Conservation (phyloP, 2,329 filamentous ascomycete species). For the Parascedosporium putredinis region DNA sequence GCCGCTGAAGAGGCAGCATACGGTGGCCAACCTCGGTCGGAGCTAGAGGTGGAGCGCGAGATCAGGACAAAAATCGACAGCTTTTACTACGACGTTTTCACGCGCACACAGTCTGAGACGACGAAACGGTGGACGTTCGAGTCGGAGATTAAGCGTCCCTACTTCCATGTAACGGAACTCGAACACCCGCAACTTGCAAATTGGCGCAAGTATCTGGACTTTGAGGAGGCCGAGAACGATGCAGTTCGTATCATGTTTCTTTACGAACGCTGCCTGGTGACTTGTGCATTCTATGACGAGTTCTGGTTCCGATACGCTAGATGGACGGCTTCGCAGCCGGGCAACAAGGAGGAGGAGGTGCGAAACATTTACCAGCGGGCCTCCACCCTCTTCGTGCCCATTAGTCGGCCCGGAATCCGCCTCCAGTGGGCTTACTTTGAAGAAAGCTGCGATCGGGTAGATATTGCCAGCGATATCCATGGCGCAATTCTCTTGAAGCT, state of each 20-base stretch:
- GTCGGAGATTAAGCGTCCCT: conserved; percentile 86
- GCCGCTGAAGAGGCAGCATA: conserved; percentile 50
- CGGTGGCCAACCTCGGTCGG: conserved; percentile 46
- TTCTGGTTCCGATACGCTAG: conserved; percentile 96
- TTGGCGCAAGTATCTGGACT: conserved; percentile 95
- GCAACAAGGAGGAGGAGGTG: conserved; percentile 74
- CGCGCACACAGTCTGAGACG: conserved; percentile 74
- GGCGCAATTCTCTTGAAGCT: conserved; percentile 65
- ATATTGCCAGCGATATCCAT: conserved; percentile 77
- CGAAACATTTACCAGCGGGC: conserved; percentile 88
- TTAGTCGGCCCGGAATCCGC: conserved; percentile 72
- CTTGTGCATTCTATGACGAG: conserved; percentile 90
- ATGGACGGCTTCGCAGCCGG: conserved; percentile 74
- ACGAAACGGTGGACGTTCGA: conserved; percentile 93
- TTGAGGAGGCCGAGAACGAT: conserved; percentile 79
- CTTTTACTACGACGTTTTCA: conserved; percentile 72
- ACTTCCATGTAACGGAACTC: conserved; percentile 91
- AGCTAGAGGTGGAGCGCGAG: conserved; percentile 74
- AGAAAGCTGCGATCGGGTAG: conserved; percentile 67
- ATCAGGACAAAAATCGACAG: conserved; percentile 70
- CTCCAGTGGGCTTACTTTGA: conserved; percentile 93
- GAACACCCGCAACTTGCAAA: conserved; percentile 76
- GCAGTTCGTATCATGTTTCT: conserved; percentile 67
- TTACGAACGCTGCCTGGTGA: conserved; percentile 89
- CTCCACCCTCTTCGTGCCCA: conserved; percentile 73